Conservation (phyloP, 2,329 filamentous ascomycete genomes). For the Paecilomyces sp. region DNA sequence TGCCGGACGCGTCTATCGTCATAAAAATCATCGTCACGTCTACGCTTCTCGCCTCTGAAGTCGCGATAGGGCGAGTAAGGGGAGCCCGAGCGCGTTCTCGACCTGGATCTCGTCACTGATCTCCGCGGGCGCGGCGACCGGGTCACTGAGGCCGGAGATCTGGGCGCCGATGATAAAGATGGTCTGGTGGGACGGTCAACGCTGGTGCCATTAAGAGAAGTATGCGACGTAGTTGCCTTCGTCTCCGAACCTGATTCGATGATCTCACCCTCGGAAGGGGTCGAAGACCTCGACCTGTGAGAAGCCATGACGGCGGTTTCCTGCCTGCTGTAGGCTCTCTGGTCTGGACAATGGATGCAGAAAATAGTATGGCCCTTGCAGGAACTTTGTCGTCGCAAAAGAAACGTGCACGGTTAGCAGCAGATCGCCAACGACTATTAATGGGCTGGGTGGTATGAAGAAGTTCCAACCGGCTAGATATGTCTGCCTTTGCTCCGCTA, state of each 20-base stretch:
- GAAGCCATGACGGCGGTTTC: conserved; percentile 38
- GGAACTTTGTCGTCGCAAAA: background rate
- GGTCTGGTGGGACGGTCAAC: conserved; percentile 91
- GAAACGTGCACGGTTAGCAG: conserved; percentile 29
- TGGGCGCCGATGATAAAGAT: conserved; percentile 44
- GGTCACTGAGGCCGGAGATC: conserved; percentile 45
- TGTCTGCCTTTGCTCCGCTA: conserved; percentile 25
- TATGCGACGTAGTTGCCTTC: conserved; percentile 83
- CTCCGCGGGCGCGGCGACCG: conserved; percentile 56
- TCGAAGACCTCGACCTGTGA: conserved; percentile 47
- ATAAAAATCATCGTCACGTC: conserved; percentile 30
- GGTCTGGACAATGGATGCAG: conserved; percentile 1
- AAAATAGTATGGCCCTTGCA: conserved; percentile 2
- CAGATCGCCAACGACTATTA: conserved; percentile 18
- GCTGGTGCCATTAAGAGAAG: conserved; percentile 66
- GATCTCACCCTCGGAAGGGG: conserved; percentile 84
- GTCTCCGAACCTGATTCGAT: conserved; percentile 62
- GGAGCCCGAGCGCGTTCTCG: conserved; percentile 31
- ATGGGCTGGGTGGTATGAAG: conserved; percentile 24
- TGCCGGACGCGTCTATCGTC: conserved; percentile 26
- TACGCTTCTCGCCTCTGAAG: conserved; percentile 34
- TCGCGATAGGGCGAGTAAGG: conserved; percentile 37
- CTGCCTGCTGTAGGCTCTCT: too few relatives aligned
- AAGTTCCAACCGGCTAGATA: conserved; percentile 37
- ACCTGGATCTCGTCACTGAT: conserved; percentile 32